These are phyloP conservation scores for Cryptococcus wingfieldii DNA, from an alignment of 1,284 basidiomycete species.

Conservation along the genomic window DNA sequence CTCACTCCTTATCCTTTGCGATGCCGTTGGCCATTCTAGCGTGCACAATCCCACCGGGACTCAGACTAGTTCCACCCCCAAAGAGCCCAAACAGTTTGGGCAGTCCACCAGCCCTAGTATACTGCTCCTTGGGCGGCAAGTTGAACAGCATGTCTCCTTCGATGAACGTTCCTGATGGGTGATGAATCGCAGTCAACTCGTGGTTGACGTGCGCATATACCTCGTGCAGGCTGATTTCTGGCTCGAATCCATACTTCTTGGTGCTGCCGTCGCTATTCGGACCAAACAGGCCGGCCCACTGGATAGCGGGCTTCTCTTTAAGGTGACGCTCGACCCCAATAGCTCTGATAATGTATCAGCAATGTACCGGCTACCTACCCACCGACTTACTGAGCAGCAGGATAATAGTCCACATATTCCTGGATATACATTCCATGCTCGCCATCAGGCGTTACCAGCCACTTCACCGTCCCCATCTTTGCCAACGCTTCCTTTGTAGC, in stretches of 20 bases:
- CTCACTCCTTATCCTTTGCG: conserved; percentile 62
- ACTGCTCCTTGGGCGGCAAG: conserved; percentile 78
- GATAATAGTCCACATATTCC: conserved; percentile 58
- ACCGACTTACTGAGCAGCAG: conserved; percentile 59
- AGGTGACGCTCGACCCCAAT: conserved; percentile 50
- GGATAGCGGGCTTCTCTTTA: conserved; percentile 49
- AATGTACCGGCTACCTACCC: not conserved
- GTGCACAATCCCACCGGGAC: conserved; percentile 61
- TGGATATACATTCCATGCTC: conserved; percentile 52
- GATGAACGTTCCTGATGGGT: conserved; percentile 70
- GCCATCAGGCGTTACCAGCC: conserved; percentile 52
- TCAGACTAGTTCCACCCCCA: conserved; percentile 47
- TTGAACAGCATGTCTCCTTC: conserved; percentile 89
- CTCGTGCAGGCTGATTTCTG: conserved; percentile 60
- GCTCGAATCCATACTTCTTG: conserved; percentile 70
- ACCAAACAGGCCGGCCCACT: conserved; percentile 48
- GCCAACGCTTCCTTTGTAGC: conserved; percentile 69
- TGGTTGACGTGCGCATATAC: conserved; percentile 79
- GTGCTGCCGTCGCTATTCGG: conserved; percentile 34
- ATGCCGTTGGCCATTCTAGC: conserved; percentile 55
- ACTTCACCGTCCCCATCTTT: conserved; percentile 65
- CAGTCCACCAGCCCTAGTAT: conserved; percentile 56
- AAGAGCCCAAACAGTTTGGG: conserved; percentile 43
- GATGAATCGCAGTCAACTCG: conserved; percentile 85
- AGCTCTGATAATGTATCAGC: conserved; percentile 27